phyloP scores from a whole-genome alignment of 1,139 yeast genomes.

The Suhomyces panamericanus region DNA sequence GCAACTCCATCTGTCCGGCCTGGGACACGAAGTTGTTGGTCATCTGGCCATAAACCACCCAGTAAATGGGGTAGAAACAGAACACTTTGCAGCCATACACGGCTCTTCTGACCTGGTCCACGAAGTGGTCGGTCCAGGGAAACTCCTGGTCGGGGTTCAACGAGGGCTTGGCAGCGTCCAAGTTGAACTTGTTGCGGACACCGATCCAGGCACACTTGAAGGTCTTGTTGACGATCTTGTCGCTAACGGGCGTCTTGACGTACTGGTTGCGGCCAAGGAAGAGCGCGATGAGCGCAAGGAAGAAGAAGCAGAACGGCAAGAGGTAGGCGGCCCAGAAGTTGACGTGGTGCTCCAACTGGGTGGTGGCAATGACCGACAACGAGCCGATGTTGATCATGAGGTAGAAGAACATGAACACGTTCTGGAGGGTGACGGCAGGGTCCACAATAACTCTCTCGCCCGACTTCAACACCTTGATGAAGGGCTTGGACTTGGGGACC shows the following conservation, averaged over 20 bases:
- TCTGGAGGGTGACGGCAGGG: constrained; percentile 44
- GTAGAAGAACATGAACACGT: constrained; percentile 45
- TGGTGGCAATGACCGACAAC: constrained; percentile 44
- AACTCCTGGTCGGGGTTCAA: constrained; percentile 15
- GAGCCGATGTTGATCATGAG: constrained; percentile 46
- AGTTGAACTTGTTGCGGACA: constrained; percentile 19
- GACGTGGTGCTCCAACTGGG: constrained; percentile 37
- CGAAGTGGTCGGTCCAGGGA: constrained; percentile 22
- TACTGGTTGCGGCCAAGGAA: constrained; percentile 20
- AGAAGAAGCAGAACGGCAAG: constrained; percentile 23
- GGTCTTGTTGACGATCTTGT: constrained; percentile 20
- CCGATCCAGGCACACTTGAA: constrained; percentile 19
- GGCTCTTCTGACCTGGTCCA: constrained; percentile 21
- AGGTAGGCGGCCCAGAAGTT: constrained; percentile 47
- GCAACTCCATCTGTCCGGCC: constrained; percentile 26
- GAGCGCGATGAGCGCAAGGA: constrained; percentile 18
- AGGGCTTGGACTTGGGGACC: constrained; percentile 34
- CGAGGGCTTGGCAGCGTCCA: constrained; percentile 22
- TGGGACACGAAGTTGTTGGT: constrained; percentile 23
- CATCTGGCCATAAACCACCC: constrained; percentile 26
- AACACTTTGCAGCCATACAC: constrained; percentile 24
- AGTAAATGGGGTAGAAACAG: constrained; percentile 22
- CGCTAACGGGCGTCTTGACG: constrained; percentile 22
- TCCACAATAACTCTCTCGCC: constrained; percentile 44
- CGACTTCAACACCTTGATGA: constrained; percentile 32